Conservation (phyloP, 2,329 filamentous ascomycete species). For the Aspergillus unguis region DNA sequence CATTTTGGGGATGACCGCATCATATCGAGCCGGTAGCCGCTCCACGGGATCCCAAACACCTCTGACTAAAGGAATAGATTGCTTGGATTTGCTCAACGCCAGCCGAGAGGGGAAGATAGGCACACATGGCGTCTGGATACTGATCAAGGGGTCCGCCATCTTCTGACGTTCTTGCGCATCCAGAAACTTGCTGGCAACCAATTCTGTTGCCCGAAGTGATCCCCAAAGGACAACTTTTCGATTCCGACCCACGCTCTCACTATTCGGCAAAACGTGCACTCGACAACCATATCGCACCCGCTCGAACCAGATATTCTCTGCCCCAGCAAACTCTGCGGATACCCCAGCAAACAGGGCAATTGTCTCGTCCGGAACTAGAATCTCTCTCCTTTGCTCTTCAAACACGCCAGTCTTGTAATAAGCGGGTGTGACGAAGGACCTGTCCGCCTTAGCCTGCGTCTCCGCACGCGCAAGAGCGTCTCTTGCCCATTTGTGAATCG, state of each 20-base stretch:
- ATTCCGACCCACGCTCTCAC: constrained; percentile 28
- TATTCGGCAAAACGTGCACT: constrained; percentile 34
- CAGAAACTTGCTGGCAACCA: constrained; percentile 29
- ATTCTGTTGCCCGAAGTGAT: constrained; percentile 31
- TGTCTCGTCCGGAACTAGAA: constrained; percentile 36
- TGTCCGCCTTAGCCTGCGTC: too few species aligned
- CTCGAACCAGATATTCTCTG: constrained; percentile 40
- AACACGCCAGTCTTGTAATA: not conserved
- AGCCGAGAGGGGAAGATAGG: constrained; percentile 31
- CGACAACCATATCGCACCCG: constrained; percentile 36
- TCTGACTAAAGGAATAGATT: constrained; percentile 24
- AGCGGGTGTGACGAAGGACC: too few species aligned
- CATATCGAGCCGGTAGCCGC: constrained; percentile 9
- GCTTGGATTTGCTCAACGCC: constrained; percentile 22
- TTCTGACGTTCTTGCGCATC: constrained; percentile 24
- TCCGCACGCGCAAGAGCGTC: too few species aligned
- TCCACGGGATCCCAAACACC: constrained; percentile 26
- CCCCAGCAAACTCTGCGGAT: constrained; percentile 23
- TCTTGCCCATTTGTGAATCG: too few species aligned
- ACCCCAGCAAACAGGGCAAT: constrained; percentile 33
- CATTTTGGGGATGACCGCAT: constrained; percentile 15
- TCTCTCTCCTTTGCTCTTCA: constrained; percentile 10
- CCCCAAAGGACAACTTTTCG: constrained; percentile 37
- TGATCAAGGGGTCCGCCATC: constrained; percentile 27
- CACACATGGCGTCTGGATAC: constrained; percentile 26